phyloP scores from a whole-genome alignment of 129 eudicot species.

The Erigeron canadensis region DNA sequence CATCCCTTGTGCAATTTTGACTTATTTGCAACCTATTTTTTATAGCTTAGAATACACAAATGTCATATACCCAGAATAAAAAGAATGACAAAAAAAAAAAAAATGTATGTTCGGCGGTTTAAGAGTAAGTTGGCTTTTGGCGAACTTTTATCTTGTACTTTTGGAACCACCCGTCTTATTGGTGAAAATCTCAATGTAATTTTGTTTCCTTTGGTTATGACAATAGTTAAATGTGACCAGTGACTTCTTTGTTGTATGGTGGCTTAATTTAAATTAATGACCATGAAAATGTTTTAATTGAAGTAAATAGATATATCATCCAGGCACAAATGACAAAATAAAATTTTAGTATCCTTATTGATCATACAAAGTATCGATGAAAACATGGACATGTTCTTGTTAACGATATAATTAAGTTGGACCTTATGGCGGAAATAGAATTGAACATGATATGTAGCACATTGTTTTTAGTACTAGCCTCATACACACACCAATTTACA shows the following conservation, averaged over 20 bases:
- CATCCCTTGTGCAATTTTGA: constrained; percentile 27
- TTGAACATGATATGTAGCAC: background rate
- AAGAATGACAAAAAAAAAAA: background rate
- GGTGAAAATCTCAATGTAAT: background rate
- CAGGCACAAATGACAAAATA: background rate
- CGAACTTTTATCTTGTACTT: constrained; percentile 16
- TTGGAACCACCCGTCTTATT: background rate
- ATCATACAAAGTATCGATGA: constrained; percentile 4
- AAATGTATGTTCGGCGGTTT: background rate
- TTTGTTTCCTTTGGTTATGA: background rate
- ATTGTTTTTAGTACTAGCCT: no score
- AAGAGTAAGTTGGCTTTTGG: background rate
- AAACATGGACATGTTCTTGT: constrained; percentile 12
- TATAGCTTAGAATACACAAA: background rate
- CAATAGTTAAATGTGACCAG: background rate
- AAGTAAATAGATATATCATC: background rate
- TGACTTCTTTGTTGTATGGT: background rate
- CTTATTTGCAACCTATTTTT: constrained; percentile 13
- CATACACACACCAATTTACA: no score
- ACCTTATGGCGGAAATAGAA: background rate
- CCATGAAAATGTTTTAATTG: background rate
- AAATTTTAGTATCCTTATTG: background rate
- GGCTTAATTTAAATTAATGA: no score
- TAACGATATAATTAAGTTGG: background rate
- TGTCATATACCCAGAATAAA: background rate